Conservation (phyloP, 192 early-diverging fungal genomes). For the Helicostylum pulchrum region DNA sequence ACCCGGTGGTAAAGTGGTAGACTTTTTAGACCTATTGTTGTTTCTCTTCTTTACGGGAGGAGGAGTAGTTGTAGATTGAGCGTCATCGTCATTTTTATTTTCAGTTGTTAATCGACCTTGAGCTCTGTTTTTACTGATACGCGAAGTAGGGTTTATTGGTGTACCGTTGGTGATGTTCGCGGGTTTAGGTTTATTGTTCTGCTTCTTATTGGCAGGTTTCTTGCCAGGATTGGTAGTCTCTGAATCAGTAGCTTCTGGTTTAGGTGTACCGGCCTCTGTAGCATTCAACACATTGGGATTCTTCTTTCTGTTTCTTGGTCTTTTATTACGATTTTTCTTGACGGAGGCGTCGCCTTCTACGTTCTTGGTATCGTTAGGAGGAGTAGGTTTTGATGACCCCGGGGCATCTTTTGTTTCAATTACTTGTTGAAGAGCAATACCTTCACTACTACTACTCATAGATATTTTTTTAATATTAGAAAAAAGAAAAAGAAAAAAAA, state of each 20-base stretch:
- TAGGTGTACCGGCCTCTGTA: neutral
- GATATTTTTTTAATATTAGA: too few relatives aligned
- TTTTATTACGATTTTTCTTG: too few relatives aligned
- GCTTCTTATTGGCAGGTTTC: neutral
- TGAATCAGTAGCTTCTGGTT: neutral
- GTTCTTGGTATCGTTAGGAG: too few relatives aligned
- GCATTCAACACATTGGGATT: too few relatives aligned
- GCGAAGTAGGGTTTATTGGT: neutral
- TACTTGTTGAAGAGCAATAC: too few relatives aligned
- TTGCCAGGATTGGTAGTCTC: neutral
- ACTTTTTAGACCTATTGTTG: constrained; percentile 5
- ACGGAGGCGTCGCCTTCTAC: too few relatives aligned
- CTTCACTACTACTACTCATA: too few relatives aligned
- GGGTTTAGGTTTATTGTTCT: neutral
- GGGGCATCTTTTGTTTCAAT: too few relatives aligned
- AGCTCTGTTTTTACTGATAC: constrained; percentile 17
- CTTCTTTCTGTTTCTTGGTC: too few relatives aligned
- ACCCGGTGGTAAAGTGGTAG: constrained; percentile 17
- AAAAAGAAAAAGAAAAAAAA: too few relatives aligned
- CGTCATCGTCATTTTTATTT: neutral
- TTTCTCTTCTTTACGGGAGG: constrained; percentile 1
- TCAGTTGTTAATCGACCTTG: constrained; percentile 19
- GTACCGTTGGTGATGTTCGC: neutral
- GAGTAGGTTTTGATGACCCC: too few relatives aligned
- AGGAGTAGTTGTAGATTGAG: neutral